A percentile compares a stretch with the other conserved stretches of the same genome.
Evolutionary conservation across 805 yeast species (phyloP).

Genomic region (Candida tallmaniae): DNA sequence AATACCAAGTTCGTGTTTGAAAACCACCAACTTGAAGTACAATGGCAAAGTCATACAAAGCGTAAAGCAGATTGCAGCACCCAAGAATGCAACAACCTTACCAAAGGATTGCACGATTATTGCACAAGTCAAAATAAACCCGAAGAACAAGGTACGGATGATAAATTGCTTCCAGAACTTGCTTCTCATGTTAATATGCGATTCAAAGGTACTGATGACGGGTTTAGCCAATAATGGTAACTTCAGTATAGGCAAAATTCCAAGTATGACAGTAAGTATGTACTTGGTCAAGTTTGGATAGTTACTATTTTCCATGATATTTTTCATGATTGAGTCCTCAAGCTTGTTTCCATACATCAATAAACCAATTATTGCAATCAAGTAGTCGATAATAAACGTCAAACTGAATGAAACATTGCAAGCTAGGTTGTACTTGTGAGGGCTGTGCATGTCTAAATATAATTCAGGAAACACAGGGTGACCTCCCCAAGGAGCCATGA

Average conservation of each 20-base stretch:
- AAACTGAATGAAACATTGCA: slow-evolving; percentile 52
- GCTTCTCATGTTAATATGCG: slow-evolving; percentile 12
- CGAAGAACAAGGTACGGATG: slow-evolving; percentile 21
- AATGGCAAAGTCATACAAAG: slow-evolving; percentile 39
- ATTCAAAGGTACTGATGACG: slow-evolving; percentile 35
- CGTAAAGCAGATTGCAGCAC: slow-evolving; percentile 38
- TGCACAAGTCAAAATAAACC: slow-evolving; percentile 19
- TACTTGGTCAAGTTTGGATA: slow-evolving; percentile 57
- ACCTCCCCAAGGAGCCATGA: slow-evolving; percentile 83
- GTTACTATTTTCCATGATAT: slow-evolving; percentile 58
- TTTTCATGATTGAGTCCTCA: slow-evolving; percentile 73
- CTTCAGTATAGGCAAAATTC: slow-evolving; percentile 37
- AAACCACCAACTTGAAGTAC: slow-evolving; percentile 26
- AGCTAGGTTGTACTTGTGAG: slow-evolving; percentile 50
- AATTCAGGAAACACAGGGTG: slow-evolving; percentile 77
- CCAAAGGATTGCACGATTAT: slow-evolving; percentile 36
- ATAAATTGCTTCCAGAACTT: slow-evolving; percentile 3
- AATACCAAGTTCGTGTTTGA: slow-evolving; percentile 17
- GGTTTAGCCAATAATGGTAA: slow-evolving; percentile 38
- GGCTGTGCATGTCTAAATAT: slow-evolving; percentile 67
- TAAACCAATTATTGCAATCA: slow-evolving; percentile 63
- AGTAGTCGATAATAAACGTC: slow-evolving; percentile 54
- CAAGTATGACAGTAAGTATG: slow-evolving; percentile 28
- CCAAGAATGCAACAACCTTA: slow-evolving; percentile 36
- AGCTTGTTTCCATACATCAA: slow-evolving; percentile 75